These are phyloP conservation scores for Chlorella sp. DNA, from an alignment of 139 green algal genomes.

Conservation along the genomic window DNA sequence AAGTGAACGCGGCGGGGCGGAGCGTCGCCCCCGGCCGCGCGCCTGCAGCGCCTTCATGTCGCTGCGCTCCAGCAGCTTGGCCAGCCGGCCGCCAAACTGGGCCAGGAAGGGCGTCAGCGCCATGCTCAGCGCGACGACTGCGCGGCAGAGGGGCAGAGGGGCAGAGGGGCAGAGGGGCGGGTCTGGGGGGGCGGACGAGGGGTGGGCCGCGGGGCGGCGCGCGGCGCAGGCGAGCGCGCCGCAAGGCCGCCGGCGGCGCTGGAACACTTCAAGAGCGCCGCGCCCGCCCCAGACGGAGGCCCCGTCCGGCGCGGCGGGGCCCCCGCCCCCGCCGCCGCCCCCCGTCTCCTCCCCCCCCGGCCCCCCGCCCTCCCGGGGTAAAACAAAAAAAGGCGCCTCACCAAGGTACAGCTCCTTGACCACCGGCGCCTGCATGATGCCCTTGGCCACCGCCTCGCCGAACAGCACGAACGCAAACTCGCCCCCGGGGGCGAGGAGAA, in stretches of 20 bases:
- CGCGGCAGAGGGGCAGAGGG: not conserved
- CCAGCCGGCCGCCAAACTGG: slow-evolving; percentile 76
- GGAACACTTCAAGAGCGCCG: not conserved
- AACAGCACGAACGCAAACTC: slow-evolving; percentile 99
- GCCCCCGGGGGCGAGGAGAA: slow-evolving; percentile 92
- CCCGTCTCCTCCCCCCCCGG: not conserved
- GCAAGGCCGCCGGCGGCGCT: too few relatives aligned
- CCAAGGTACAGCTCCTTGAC: slow-evolving; percentile 90
- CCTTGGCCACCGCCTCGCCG: slow-evolving; percentile 74
- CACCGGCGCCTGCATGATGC: slow-evolving; percentile 62
- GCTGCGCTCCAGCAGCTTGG: slow-evolving; percentile 76
- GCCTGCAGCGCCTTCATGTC: slow-evolving; percentile 69
- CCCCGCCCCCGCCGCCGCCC: not conserved
- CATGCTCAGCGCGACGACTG: slow-evolving; percentile 72
- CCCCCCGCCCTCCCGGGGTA: too few relatives aligned
- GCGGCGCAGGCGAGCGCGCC: too few relatives aligned
- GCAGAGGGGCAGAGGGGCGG: not conserved
- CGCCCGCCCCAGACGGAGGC: not conserved
- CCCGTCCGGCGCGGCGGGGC: too few relatives aligned
- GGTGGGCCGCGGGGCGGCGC: not conserved
- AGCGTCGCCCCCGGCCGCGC: not conserved
- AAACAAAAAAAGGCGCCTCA: slow-evolving; percentile 40
- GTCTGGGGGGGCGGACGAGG: not conserved
- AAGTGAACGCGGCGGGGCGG: too few relatives aligned
- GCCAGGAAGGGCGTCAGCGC: slow-evolving; percentile 95